Evolutionary conservation across 2,329 filamentous ascomycete genomes (phyloP).

Genomic region (Nemania serpens): DNA sequence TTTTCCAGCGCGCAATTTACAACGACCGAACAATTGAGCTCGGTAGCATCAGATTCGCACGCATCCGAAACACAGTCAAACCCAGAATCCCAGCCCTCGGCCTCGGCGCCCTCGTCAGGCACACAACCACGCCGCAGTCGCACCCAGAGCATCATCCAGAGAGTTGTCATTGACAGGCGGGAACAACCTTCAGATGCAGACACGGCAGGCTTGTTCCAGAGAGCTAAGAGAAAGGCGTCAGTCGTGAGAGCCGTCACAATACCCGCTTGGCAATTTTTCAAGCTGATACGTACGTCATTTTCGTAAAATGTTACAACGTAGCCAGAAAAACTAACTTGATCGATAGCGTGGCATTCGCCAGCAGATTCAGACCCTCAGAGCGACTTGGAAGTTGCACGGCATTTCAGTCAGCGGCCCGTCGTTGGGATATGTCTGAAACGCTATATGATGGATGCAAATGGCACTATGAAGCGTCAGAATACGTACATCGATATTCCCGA

Average conservation of each 20-base stretch:
- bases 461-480: constrained; percentile 71
- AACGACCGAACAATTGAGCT: constrained; percentile 6
- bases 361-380: constrained; percentile 57
- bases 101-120: constrained; percentile 24
- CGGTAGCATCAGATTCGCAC: not conserved
- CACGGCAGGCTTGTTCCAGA: constrained; percentile 48
- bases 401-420: constrained; percentile 84
- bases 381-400: constrained; percentile 83
- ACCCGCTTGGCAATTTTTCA: constrained; percentile 97
- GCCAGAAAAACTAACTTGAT: constrained; percentile 41
- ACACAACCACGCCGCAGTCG: constrained; percentile 42
- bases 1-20: constrained; percentile 13
- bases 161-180: constrained; percentile 58
- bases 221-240: constrained; percentile 53
- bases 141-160: constrained; percentile 65
- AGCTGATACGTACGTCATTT: constrained; percentile 74
- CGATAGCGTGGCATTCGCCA: constrained; percentile 79
- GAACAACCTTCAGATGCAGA: constrained; percentile 51
- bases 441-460: constrained; percentile 75
- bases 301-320: constrained; percentile 5
- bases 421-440: constrained; percentile 92
- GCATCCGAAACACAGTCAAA: constrained; percentile 18
- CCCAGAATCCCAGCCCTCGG: constrained; percentile 25
- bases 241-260: constrained; percentile 84
- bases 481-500: constrained; percentile 90